Evolutionary conservation across 2,329 filamentous ascomycete genomes (phyloP).

Genomic region (Penicillium brasilianum): DNA sequence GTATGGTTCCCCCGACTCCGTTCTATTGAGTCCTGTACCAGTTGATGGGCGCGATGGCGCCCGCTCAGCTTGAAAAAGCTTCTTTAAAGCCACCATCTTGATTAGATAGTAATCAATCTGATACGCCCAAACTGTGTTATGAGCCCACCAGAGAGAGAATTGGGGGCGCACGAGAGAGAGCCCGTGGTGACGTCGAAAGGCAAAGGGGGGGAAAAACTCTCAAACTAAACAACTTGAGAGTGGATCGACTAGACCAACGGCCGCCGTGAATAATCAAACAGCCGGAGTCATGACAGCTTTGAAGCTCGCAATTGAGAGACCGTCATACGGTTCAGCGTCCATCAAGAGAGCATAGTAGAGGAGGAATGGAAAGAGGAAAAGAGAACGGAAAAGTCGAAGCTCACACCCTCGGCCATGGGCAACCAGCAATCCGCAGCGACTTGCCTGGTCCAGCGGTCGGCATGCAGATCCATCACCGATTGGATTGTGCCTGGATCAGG

Average conservation of each 20-base stretch:
- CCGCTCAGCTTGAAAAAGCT: conserved; percentile 40
- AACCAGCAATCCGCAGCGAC: conserved; percentile 13
- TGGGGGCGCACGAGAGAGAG: conserved; percentile 4
- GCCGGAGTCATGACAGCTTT: conserved; percentile 25
- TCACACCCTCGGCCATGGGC: conserved; percentile 4
- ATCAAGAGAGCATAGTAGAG: conserved; percentile 12
- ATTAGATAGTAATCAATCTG: conserved; percentile 7
- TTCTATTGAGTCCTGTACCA: conserved; percentile 14
- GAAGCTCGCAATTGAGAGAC: conserved; percentile 13
- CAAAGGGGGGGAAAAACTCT: conserved; percentile 10
- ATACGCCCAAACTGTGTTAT: conserved; percentile 7
- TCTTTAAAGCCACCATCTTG: conserved; percentile 43
- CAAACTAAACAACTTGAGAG: conserved; percentile 17
- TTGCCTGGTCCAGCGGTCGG: conserved; percentile 18
- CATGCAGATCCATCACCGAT: conserved; percentile 29
- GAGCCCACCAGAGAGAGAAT: conserved; percentile 6
- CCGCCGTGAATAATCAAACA: conserved; percentile 20
- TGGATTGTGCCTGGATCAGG: conserved; percentile 29
- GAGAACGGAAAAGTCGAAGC: conserved; percentile 11
- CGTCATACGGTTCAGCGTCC: conserved; percentile 21
- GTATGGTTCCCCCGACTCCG: conserved; percentile 12
- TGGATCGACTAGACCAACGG: conserved; percentile 23
- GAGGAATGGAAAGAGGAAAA: conserved; percentile 13
- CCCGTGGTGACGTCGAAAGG: conserved; percentile 2
- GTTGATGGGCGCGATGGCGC: conserved; percentile 21